Evolutionary conservation across 108 stramenopile species (phyloP).

Genomic region (Skeletonema menzelii): DNA sequence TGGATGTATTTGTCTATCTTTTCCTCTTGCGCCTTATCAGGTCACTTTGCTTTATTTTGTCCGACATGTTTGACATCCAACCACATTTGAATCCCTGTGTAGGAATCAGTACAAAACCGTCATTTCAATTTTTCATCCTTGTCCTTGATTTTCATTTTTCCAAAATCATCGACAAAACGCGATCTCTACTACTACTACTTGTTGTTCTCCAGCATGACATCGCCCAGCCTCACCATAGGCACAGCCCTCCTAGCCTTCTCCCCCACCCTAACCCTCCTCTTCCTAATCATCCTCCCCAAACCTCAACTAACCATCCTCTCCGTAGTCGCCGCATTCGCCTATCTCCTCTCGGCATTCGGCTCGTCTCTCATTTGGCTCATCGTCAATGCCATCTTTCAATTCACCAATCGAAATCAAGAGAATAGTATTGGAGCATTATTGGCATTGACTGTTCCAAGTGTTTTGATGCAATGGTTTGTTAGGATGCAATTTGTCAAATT

Average conservation of each 20-base stretch:
- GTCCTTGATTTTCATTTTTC: too few species aligned
- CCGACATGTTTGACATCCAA: too few species aligned
- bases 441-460: constrained; percentile 60
- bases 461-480: constrained; percentile 59
- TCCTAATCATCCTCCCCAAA: constrained; percentile 63
- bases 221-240: constrained; percentile 53
- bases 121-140: too few species aligned
- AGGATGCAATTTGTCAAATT: constrained; percentile 63
- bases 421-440: constrained; percentile 15
- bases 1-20: too few species aligned
- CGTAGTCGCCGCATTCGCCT: constrained; percentile 72
- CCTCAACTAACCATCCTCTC: constrained; percentile 80
- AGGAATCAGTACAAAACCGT: too few species aligned
- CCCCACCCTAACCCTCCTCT: constrained; percentile 71
- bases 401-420: too few species aligned
- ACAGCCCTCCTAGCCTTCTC: constrained; percentile 77
- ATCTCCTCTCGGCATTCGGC: constrained; percentile 53
- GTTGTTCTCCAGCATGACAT: constrained; percentile 59
- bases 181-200: too few species aligned
- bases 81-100: too few species aligned
- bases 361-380: constrained; percentile 62
- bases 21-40: too few species aligned
- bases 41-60: too few species aligned
- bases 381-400: constrained; percentile 24
- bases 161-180: too few species aligned